Conservation (phyloP, 345 rosid genomes). For the Eucalyptus lansdowneana region DNA sequence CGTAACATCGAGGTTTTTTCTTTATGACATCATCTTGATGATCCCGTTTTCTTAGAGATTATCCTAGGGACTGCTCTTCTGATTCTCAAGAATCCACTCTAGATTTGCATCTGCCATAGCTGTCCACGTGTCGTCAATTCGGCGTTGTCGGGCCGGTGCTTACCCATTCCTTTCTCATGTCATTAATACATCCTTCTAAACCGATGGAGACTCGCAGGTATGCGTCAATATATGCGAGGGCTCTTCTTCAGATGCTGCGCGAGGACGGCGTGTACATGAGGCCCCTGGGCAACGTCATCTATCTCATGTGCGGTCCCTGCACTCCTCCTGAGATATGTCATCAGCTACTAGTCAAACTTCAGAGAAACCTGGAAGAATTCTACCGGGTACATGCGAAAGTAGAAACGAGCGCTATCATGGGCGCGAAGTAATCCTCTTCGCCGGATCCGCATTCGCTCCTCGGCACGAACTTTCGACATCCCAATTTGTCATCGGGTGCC, state of each 20-base stretch:
- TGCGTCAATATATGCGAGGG: slow-evolving; percentile 47
- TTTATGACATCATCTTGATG: neutral
- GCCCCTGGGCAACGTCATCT: slow-evolving; percentile 82
- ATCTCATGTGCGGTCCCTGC: slow-evolving; percentile 87
- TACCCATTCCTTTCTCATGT: neutral
- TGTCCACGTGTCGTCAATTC: neutral
- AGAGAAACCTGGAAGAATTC: slow-evolving; percentile 42
- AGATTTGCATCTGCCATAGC: neutral
- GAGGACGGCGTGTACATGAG: slow-evolving; percentile 70
- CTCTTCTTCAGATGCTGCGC: slow-evolving; percentile 59
- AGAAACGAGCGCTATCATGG: neutral
- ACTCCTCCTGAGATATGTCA: slow-evolving; percentile 54
- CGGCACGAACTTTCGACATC: neutral
- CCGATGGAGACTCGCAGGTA: slow-evolving; percentile 27
- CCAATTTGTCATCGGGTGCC: neutral
- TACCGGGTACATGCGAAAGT: neutral
- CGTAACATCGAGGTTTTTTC: neutral
- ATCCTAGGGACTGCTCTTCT: no score
- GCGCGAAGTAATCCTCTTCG: neutral
- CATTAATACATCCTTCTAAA: neutral
- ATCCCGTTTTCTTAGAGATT: neutral
- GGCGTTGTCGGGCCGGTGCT: neutral
- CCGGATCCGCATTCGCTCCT: neutral
- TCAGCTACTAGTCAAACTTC: slow-evolving; percentile 44
- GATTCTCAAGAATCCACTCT: neutral